Evolutionary conservation across 768 basidiomycete genomes (phyloP), one percentile per base, ranked within the genome.

Genomic region (Russula ochroleuca): DNA sequence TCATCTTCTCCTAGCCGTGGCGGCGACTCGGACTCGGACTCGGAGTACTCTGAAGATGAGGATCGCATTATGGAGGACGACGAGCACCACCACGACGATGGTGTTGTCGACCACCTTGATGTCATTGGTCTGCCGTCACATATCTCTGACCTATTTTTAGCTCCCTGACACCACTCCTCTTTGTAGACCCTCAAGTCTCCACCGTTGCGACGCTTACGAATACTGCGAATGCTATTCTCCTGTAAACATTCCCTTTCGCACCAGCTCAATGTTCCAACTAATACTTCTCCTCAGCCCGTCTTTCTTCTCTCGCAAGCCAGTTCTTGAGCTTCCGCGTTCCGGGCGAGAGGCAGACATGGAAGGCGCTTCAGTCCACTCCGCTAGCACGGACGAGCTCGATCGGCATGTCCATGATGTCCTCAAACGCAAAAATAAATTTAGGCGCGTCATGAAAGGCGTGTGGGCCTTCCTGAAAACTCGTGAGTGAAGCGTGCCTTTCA

Each of bases 381-480:
- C 69, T 17, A 67, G 65, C 62, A 63, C 61, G 23, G 74, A 78
- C 67, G 76, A 79, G 23, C 76, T 93, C 9, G 91, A 93, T 73
- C 79, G 80, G 33, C 91, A 93, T 76, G 88, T 94, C 37, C 84
- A 89, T 58, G 86, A 91, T 67, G 82, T 91, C 2, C 78, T 94
- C 6, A 78, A 78, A 19, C 82, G 84, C 61, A 81, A 83, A 17
- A 83, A 85, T 17, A 83, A 81, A 68, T 73, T 81, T 59, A 79
- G 81, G 61, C 80, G 86, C 19, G 85, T 81, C 0, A 72, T 88
- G 69, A 78, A 79, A 68, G 92, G 92, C 4, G 76, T 93, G 3
- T 90, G 91, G 88, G 81, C 86, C 2, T 94, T 92, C 70, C 73
- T 93, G 62, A 91, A 89, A 75, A 94, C 92, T 59, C 92, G 87